These are phyloP conservation scores for Colletotrichum trifolii DNA, from an alignment of 2,329 filamentous ascomycete species.

Conservation along the genomic window DNA sequence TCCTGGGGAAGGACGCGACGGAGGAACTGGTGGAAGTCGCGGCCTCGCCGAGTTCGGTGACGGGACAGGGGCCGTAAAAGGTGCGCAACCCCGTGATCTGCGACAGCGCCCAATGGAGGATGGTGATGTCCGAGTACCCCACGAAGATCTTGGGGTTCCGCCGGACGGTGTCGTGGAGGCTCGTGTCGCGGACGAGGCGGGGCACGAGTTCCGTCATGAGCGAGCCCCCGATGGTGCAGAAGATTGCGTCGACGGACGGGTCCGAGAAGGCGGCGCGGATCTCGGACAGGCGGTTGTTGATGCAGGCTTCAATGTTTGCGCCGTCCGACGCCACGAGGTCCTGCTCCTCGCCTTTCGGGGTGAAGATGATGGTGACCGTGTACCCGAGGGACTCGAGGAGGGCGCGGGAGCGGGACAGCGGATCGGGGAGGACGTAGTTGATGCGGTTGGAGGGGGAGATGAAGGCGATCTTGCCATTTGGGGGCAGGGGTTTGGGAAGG, in stretches of 20 bases:
- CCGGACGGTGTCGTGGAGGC: constrained; percentile 47
- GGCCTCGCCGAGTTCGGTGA: constrained; percentile 51
- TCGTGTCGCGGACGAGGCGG: constrained; percentile 48
- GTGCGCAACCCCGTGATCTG: constrained; percentile 52
- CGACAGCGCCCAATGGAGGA: constrained; percentile 55
- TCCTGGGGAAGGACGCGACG: constrained; percentile 6
- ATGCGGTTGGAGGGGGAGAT: constrained; percentile 53
- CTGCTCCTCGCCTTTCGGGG: constrained; percentile 1
- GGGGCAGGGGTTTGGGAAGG: constrained; percentile 43
- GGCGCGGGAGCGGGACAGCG: constrained; percentile 44
- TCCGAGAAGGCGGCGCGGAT: constrained; percentile 52
- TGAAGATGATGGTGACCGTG: constrained; percentile 46
- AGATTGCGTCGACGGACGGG: constrained; percentile 47
- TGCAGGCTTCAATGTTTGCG: constrained; percentile 45
- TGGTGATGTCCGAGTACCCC: constrained; percentile 55
- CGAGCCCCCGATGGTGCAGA: constrained; percentile 53
- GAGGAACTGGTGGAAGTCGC: constrained; percentile 26
- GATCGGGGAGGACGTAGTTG: constrained; percentile 44
- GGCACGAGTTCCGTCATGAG: constrained; percentile 54
- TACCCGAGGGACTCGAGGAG: constrained; percentile 48
- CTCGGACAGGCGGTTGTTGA: constrained; percentile 50
- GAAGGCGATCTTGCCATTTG: constrained; percentile 52
- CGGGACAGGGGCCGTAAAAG: constrained; percentile 54
- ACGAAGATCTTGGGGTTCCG: constrained; percentile 54
- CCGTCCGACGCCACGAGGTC: constrained; percentile 37